Base-by-base conservation (phyloP, 2,329 filamentous ascomycete species). In the Cryphonectria naterciae region DNA sequence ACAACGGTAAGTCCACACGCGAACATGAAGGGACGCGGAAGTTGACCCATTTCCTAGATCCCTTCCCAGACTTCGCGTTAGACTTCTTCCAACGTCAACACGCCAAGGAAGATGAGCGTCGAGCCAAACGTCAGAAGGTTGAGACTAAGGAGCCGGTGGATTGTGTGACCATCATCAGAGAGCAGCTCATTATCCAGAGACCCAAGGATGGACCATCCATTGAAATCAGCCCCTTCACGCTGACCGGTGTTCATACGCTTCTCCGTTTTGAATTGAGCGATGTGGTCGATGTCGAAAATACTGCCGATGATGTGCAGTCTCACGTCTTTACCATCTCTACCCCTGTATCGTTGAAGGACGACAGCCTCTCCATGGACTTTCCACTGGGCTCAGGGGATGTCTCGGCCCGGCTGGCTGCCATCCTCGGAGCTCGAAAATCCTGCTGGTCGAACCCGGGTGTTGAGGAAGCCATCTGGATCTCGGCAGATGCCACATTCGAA, bases 51-150 rank as follows among this genome's bases (percentile, higher is more conserved):
- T 3, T n/a, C 5, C 25, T 37, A 70, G 72, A 73, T 62, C 54
- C 67, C 11, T 56, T 73, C 32, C 67, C 70, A 35, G 41, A 61
- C 17, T n/a, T 67, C 22, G 41, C 67, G 13, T 22, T 52, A 15
- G 67, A 65, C 7, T 61, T 65, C 28, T 56, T 73, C 11, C 70
- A 32, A 43, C 56, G 46, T 8, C 41, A 71, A 22, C 60, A 54
- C 28, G 46, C 54, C n/a, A 60, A 62, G 49, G 32, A 68, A 13
- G 32, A 62, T 13, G 39, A 68, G 64, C 73, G 68, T 35, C 72
- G 75, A 8, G 58, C 70, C 2, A 77, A 77, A 56, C 73, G 75
- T 2, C 58, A 64, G 8, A 74, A 56, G 49, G 66, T 62, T 17
- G 54, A 69, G 15, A 2, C 54, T 11, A 35, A 22, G 22, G 32